A percentile compares a stretch with the other conserved stretches of the same genome.
These are phyloP conservation scores for Penicillium sp. DNA, from an alignment of 2,329 filamentous ascomycete genomes.

Conservation along the genomic window DNA sequence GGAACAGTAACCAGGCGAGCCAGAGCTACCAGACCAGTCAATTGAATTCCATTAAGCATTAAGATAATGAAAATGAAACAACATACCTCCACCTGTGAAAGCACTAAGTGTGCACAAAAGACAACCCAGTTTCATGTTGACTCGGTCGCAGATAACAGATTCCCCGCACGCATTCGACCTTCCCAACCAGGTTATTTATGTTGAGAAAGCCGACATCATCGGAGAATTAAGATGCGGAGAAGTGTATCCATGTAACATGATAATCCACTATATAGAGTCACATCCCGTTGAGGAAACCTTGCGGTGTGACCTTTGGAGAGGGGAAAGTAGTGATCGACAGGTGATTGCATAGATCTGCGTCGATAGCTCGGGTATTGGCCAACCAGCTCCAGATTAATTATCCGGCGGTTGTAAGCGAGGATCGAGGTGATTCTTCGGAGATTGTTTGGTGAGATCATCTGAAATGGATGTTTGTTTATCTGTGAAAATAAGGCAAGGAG, in stretches of 20 bases:
- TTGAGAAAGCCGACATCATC: neutral
- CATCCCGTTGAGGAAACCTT: conserved; percentile 8
- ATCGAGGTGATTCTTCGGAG: neutral
- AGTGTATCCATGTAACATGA: conserved; percentile 8
- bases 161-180: neutral
- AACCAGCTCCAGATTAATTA: conserved; percentile 10
- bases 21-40: neutral
- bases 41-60: neutral
- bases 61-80: neutral
- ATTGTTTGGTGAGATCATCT: neutral
- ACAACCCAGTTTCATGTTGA: neutral
- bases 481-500: neutral
- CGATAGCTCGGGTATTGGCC: conserved; percentile 4
- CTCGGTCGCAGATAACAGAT: neutral
- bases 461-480: neutral
- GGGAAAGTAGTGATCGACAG: conserved; percentile 7
- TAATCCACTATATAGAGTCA: conserved; percentile 4
- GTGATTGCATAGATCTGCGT: neutral
- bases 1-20: conserved; percentile 24
- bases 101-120: neutral
- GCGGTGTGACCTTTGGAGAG: conserved; percentile 5
- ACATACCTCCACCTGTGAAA: neutral
- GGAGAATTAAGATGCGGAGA: conserved; percentile 3
- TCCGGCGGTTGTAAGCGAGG: neutral
- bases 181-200: conserved; percentile 2